phyloP scores from a whole-genome alignment of 345 rosid genomes.

The Diplotaxis tenuifolia region DNA sequence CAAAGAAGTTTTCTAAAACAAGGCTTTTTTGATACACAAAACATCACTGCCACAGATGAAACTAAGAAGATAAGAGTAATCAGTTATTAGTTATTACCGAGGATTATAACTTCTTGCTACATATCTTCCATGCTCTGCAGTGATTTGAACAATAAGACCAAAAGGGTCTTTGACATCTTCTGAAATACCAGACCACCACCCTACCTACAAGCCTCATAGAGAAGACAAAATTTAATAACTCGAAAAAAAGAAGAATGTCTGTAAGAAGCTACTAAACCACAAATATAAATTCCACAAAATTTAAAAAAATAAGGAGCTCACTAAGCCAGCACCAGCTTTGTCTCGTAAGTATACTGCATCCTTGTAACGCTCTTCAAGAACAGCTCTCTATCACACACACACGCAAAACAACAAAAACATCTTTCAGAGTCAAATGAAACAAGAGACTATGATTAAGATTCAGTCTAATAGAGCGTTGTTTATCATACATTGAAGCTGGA shows the following conservation, averaged over 20 bases:
- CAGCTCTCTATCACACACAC: constrained; percentile 55
- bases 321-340: constrained; percentile 88
- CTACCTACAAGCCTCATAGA: constrained; percentile 53
- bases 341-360: constrained; percentile 85
- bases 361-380: constrained; percentile 64
- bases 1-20: constrained; percentile 14
- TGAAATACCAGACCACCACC: constrained; percentile 97
- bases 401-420: not conserved
- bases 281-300: no score
- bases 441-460: not conserved
- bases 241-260: not conserved
- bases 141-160: constrained; percentile 79
- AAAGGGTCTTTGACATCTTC: constrained; percentile 73
- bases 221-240: not conserved
- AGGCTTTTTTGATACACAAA: not conserved
- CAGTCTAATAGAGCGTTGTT: constrained; percentile 7
- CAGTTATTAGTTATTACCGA: constrained; percentile 47
- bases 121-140: constrained; percentile 96
- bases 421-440: not conserved
- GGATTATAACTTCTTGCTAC: constrained; percentile 82
- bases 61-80: not conserved
- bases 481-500: constrained; percentile 51
- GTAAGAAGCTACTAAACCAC: not conserved
- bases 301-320: constrained; percentile 39
- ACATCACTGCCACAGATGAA: no score